A percentile compares a stretch with the other conserved stretches of the same genome.
These are phyloP conservation scores for Corynespora cassiicola DNA, from an alignment of 2,329 filamentous ascomycete genomes.

Conservation along the genomic window DNA sequence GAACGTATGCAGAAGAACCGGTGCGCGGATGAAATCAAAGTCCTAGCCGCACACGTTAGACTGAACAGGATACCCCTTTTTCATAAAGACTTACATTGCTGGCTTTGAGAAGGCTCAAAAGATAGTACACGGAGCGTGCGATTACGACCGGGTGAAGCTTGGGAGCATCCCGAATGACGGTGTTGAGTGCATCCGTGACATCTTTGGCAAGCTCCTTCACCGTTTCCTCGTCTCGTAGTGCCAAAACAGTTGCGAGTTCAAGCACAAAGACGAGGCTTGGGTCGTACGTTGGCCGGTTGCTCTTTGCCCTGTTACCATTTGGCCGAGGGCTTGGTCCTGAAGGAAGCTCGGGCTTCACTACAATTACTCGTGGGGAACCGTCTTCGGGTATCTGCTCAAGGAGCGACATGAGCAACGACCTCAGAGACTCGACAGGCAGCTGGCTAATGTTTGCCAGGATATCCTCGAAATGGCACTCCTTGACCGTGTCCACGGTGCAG, in stretches of 20 bases:
- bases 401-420: slow-evolving; percentile 73
- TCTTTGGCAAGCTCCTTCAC: slow-evolving; percentile 76
- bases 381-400: slow-evolving; percentile 88
- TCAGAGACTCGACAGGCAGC: slow-evolving; percentile 65
- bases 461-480: slow-evolving; percentile 82
- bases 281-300: slow-evolving; percentile 74
- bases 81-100: slow-evolving; percentile 74
- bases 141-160: slow-evolving; percentile 84
- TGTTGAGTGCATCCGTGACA: slow-evolving; percentile 81
- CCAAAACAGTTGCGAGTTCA: slow-evolving; percentile 84
- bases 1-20: slow-evolving; percentile 88
- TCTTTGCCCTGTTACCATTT: slow-evolving; percentile 64
- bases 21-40: slow-evolving; percentile 88
- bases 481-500: slow-evolving; percentile 92
- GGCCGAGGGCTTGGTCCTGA: slow-evolving; percentile 66
- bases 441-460: slow-evolving; percentile 83
- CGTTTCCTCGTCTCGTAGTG: slow-evolving; percentile 76
- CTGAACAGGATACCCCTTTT: no score
- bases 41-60: no score
- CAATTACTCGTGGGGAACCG: slow-evolving; percentile 79
- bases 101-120: slow-evolving; percentile 79
- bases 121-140: slow-evolving; percentile 84
- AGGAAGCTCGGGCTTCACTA: slow-evolving; percentile 85
- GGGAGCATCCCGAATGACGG: slow-evolving; percentile 77
- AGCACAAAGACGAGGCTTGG: slow-evolving; percentile 88